These are phyloP conservation scores for Apiospora saccharicola DNA, from an alignment of 2,329 filamentous ascomycete species.

Conservation along the genomic window DNA sequence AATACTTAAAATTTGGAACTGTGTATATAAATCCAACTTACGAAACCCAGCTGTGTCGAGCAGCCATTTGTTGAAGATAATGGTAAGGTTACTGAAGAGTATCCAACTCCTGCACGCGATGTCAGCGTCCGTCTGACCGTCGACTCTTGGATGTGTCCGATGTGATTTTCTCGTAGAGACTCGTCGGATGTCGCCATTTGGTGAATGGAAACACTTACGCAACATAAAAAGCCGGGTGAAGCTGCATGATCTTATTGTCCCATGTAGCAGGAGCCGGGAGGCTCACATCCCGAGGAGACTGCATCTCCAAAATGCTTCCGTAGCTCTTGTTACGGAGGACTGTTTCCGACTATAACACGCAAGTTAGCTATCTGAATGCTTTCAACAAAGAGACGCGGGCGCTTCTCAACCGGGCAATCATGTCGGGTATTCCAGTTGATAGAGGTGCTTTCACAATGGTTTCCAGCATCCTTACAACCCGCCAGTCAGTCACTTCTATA, in stretches of 20 bases:
- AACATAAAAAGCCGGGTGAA: constrained; percentile 29
- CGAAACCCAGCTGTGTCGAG: constrained; percentile 77
- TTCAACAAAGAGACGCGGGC: neutral
- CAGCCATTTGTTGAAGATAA: constrained; percentile 92
- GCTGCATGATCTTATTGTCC: constrained; percentile 17
- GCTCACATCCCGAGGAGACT: neutral
- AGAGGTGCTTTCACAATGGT: neutral
- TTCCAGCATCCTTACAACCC: neutral
- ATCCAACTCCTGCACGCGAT: constrained; percentile 71
- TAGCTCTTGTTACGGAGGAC: neutral
- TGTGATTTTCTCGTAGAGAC: neutral
- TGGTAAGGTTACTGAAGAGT: constrained; percentile 81
- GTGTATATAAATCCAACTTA: constrained; percentile 41
- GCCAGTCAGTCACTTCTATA: neutral
- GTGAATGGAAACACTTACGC: constrained; percentile 17
- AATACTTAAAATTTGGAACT: neutral
- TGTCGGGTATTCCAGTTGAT: neutral
- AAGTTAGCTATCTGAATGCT: neutral
- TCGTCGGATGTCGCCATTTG: neutral
- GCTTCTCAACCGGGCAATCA: neutral
- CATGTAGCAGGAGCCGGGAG: constrained; percentile 3
- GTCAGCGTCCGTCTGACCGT: neutral
- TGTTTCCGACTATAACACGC: neutral
- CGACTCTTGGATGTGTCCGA: neutral
- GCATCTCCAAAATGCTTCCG: neutral